Conservation (phyloP, 495 filamentous ascomycete genomes). For the Copromyces sp. region DNA sequence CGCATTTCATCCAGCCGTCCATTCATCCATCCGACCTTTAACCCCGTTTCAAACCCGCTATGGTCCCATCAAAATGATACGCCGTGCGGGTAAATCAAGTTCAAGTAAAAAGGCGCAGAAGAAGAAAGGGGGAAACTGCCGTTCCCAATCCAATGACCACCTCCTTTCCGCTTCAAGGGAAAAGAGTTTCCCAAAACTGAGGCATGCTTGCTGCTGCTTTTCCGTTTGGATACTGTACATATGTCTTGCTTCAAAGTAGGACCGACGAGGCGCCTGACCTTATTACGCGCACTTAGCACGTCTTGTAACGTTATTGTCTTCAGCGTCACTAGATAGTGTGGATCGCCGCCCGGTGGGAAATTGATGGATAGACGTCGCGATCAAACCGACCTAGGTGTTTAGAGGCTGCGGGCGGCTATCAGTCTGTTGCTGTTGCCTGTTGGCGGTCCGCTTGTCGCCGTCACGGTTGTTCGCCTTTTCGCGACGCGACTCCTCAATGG, state of each 20-base stretch:
- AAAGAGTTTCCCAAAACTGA: not conserved
- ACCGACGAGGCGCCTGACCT: not conserved
- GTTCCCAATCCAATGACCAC: not conserved
- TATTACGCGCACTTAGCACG: not conserved
- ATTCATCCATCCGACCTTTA: not conserved
- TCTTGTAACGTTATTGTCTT: not conserved
- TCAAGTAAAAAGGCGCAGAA: not conserved
- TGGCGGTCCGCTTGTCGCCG: conserved; percentile 29
- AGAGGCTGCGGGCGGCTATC: conserved; percentile 7
- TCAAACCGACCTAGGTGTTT: not conserved
- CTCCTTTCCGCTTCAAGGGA: not conserved
- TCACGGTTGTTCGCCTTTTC: conserved; percentile 52
- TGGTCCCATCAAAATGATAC: not conserved
- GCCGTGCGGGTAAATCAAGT: not conserved
- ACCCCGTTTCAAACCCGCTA: not conserved
- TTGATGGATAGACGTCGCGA: not conserved
- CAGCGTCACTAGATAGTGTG: not conserved
- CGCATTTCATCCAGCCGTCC: not conserved
- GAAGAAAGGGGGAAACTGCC: not conserved
- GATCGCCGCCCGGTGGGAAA: not conserved
- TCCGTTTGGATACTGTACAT: conserved; percentile 9
- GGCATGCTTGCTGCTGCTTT: conserved; percentile 6
- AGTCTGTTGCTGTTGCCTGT: conserved; percentile 15
- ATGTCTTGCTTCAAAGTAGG: not conserved
- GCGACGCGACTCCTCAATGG: conserved; percentile 72